Evolutionary conservation across 306 rosid species (phyloP).

Genomic region (Styphnolobium japonicum): DNA sequence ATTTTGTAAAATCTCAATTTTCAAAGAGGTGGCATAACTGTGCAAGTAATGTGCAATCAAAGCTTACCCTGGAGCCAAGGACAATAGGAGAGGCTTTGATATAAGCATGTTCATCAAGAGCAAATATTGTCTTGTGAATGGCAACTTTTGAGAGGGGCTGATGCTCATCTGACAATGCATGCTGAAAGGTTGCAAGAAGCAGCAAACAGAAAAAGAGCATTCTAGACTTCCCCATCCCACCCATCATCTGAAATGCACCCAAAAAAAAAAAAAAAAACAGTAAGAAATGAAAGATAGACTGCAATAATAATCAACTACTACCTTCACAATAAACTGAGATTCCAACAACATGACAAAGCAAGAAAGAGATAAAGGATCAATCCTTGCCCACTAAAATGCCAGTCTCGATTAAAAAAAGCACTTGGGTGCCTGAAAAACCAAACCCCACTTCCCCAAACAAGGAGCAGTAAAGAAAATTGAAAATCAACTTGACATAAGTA

Average conservation of each 20-base stretch:
- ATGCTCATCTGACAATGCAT: constrained; percentile 54
- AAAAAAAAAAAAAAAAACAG: background rate
- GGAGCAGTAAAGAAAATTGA: background rate
- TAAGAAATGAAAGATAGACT: background rate
- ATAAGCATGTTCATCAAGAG: constrained; percentile 49
- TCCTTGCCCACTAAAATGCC: background rate
- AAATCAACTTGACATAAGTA: background rate
- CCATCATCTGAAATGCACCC: constrained; percentile 27
- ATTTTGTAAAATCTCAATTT: background rate
- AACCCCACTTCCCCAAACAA: background rate
- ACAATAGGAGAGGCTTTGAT: constrained; percentile 57
- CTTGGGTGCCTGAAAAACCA: background rate
- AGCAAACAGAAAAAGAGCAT: constrained; percentile 33
- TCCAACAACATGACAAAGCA: background rate
- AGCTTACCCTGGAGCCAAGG: constrained; percentile 64
- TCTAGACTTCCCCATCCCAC: constrained; percentile 24
- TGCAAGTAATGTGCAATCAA: background rate
- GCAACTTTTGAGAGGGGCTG: constrained; percentile 72
- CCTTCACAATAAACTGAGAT: background rate
- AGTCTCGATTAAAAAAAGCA: background rate
- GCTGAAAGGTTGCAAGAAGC: constrained; percentile 36
- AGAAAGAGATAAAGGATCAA: background rate
- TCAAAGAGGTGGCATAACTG: background rate
- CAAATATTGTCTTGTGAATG: constrained; percentile 50
- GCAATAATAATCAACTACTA: background rate